Base-by-base conservation (phyloP, 176 grass and related monocot species). In the Hordeum vulgare region DNA sequence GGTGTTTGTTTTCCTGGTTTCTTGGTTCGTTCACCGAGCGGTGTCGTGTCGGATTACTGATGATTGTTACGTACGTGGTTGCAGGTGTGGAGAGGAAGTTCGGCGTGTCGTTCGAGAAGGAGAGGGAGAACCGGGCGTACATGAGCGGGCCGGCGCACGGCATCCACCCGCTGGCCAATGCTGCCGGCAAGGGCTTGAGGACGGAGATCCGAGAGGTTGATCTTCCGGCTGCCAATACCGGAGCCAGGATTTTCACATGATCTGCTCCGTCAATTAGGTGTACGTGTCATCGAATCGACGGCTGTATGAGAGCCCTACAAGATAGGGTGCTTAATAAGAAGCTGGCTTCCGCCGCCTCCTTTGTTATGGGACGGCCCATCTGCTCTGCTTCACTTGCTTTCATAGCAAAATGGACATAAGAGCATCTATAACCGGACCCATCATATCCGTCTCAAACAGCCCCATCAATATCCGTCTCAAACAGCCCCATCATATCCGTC, bases 151-250 rank as follows among this genome's bases (percentile, higher is more conserved):
- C 66, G 41, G 88, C 91, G 15, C 90, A 93, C n/a, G 95, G 95
- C 24, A 91, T 98, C 82, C 95, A 94, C 81, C 95, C 95, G 10
- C 75, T 98, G 66, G 90, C 95, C 0, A 97, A 97, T 31, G 95
- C 90, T 1, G 90, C 88, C 4, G 90, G 92, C 10, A 91, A 90
- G 76, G 92, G 90, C 26, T 79, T 86, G 79, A 97, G 75, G 89
- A 89, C 90, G 1, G 76, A 80, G 37, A 67, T 94, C 33, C 88
- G 88, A 0, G 86, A 93, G 20, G 84, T 93, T 2, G 88, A 94
- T 25, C 87, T 93, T 8, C 86, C 89, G 41, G 84, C 82, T 0
- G 78, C 53, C 2, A 39, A 69, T 0, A 68, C 70, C 0, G 24
- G 76, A 2, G 67, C 12, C 6, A 80, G 81, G 60, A 47, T 75